Percentiles rank a stretch among this genome's conserved stretches.
Evolutionary conservation across 139 green algal species (phyloP).

Genomic region (Auxenochlorella protothecoides): DNA sequence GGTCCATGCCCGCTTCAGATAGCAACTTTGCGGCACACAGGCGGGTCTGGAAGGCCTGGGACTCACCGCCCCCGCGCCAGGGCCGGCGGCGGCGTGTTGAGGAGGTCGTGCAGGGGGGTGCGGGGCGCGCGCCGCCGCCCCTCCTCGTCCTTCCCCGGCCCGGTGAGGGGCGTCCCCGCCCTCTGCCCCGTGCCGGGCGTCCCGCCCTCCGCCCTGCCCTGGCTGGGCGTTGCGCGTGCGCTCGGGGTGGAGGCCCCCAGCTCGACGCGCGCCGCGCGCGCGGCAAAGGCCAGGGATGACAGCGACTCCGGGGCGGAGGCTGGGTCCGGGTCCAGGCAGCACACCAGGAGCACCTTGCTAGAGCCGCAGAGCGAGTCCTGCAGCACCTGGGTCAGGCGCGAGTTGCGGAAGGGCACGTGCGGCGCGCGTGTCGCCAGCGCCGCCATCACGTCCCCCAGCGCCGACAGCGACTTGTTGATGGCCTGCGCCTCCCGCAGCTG

Average conservation of each 20-base stretch:
- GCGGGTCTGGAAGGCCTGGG: too few relatives aligned
- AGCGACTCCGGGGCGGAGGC: conserved; percentile 39
- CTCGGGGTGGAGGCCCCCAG: not conserved
- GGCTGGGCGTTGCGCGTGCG: too few relatives aligned
- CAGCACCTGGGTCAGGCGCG: conserved; percentile 73
- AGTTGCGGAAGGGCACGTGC: conserved; percentile 92
- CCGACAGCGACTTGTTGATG: conserved; percentile 76
- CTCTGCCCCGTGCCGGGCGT: too few relatives aligned
- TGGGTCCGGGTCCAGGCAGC: conserved; percentile 45
- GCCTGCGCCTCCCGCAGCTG: conserved; percentile 61
- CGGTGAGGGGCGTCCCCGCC: too few relatives aligned
- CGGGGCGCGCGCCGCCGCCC: too few relatives aligned
- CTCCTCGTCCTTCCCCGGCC: too few relatives aligned
- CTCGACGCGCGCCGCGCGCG: conserved; percentile 21
- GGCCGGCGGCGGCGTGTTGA: too few relatives aligned
- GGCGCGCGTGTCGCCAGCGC: conserved; percentile 22
- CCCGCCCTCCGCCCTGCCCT: too few relatives aligned
- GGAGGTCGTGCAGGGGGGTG: too few relatives aligned
- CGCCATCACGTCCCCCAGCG: conserved; percentile 58
- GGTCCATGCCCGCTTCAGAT: too few relatives aligned
- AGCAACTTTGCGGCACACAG: too few relatives aligned
- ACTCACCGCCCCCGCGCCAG: too few relatives aligned
- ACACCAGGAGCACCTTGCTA: conserved; percentile 52
- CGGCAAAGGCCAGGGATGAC: conserved; percentile 61
- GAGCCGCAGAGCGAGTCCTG: conserved; percentile 24